Conservation (phyloP, 2,329 filamentous ascomycete species). For the Sporothrix euskadiensis region DNA sequence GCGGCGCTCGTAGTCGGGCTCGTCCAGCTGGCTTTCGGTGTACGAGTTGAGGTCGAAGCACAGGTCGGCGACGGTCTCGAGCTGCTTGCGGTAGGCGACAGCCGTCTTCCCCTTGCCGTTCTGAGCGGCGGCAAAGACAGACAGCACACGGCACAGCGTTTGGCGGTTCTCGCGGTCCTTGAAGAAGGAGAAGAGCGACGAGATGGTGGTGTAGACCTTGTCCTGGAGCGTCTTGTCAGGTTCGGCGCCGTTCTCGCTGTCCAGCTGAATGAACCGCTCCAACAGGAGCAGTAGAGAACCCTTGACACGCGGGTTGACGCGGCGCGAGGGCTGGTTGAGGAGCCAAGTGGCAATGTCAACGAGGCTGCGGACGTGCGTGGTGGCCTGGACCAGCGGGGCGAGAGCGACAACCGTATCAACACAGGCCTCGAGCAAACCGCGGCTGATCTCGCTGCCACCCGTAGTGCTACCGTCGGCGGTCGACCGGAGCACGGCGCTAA, state of each 20-base stretch:
- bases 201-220: conserved; percentile 71
- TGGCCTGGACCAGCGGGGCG: conserved; percentile 66
- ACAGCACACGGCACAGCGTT: conserved; percentile 70
- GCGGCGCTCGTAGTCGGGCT: conserved; percentile 84
- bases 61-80: conserved; percentile 65
- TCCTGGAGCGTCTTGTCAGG: conserved; percentile 53
- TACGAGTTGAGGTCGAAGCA: conserved; percentile 82
- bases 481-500: conserved; percentile 28
- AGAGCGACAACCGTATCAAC: conserved; percentile 78
- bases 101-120: conserved; percentile 47
- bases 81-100: conserved; percentile 27
- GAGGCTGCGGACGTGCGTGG: conserved; percentile 71
- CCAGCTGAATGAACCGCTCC: conserved; percentile 73
- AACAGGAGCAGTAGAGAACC: conserved; percentile 76
- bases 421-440: conserved; percentile 74
- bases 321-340: conserved; percentile 78
- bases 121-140: conserved; percentile 63
- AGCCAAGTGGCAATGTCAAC: conserved; percentile 79
- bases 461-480: conserved; percentile 43
- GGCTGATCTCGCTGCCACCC: conserved; percentile 61
- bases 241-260: conserved; percentile 46
- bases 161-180: conserved; percentile 76
- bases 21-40: conserved; percentile 69
- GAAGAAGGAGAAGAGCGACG: conserved; percentile 86
- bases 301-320: conserved; percentile 82